phyloP scores from a whole-genome alignment of 1,284 basidiomycete genomes.

The Rhizoctonia solani region DNA sequence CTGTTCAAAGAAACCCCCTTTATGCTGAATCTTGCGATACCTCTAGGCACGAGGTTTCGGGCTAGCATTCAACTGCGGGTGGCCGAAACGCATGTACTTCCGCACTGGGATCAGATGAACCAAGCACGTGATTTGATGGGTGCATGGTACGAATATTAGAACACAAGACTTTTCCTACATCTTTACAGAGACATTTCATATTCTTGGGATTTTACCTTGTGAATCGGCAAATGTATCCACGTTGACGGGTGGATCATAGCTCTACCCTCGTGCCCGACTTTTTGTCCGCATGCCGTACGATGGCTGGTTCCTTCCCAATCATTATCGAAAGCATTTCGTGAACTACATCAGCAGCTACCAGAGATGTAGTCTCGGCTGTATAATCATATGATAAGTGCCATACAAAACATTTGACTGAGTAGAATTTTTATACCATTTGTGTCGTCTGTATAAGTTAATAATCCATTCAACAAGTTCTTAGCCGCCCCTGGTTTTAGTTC shows the following conservation, averaged over 20 bases:
- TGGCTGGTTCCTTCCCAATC: slow-evolving; percentile 41
- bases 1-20: not conserved
- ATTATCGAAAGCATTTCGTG: slow-evolving; percentile 71
- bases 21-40: not conserved
- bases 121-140: slow-evolving; percentile 9
- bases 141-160: too few species aligned
- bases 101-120: slow-evolving; percentile 9
- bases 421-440: slow-evolving; percentile 45
- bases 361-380: slow-evolving; percentile 69
- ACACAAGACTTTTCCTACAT: not conserved
- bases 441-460: slow-evolving; percentile 51
- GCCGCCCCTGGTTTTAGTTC: not conserved
- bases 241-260: slow-evolving; percentile 10
- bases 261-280: slow-evolving; percentile 3
- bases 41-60: slow-evolving; percentile 27
- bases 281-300: not conserved
- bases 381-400: not conserved
- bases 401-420: not conserved
- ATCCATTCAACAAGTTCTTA: not conserved
- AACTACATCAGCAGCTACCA: slow-evolving; percentile 71
- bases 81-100: not conserved
- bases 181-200: not conserved
- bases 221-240: too few species aligned
- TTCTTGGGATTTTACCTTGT: too few species aligned
- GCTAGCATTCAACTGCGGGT: slow-evolving; percentile 16